Evolutionary conservation across 495 filamentous ascomycete species (phyloP), one percentile per base, ranked within the genome.

Genomic region (Aspergillus egyptiacus): DNA sequence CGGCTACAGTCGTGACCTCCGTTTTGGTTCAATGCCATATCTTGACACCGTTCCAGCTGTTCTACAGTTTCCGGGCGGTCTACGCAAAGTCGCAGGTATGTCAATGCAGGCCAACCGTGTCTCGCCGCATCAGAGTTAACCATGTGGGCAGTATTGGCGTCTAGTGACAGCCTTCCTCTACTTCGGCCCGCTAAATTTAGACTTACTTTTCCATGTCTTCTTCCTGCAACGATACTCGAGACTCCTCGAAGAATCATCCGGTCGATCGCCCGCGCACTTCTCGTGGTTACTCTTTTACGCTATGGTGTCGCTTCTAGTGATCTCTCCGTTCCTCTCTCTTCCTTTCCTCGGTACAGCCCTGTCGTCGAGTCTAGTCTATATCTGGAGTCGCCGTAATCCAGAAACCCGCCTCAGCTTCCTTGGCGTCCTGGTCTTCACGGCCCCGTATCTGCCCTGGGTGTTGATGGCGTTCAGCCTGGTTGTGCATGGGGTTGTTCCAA

Each of bases 191-290:
- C 79, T 98, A 42, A 89, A 83, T 33, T 82, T 98, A 57, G 93
- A 98, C 67, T 83, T 98, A 19, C 78, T 97, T 59, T 97, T 96
- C 79, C 94, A 98, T 63, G 86, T 98, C 68, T 98, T 96, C 78
- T 98, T 98, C 75, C 81, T 97, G 35, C 89, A 95, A 60, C 89
- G 93, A 20, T 98, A 98, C 71, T 89, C 91, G 9, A 87, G 94
- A 31, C 83, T 96, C 23, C 82, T 98, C 30, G 93, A 98, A 68
- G 93, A 96, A 68, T 89, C 87, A 0, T 89, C 89, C 34, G 89
- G 90, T 24, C 80, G 84, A 32, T 94, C 88, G 7, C 83, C 90
- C 1, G 93, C 94, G 2, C 84, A 94, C 58, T 98, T 95, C 74
- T 85, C 89, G 15, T 98, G 91, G 91, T 72, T 98, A 18, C 74